Base-by-base conservation (phyloP, 257 asterid species). In the Solanum commersonii region DNA sequence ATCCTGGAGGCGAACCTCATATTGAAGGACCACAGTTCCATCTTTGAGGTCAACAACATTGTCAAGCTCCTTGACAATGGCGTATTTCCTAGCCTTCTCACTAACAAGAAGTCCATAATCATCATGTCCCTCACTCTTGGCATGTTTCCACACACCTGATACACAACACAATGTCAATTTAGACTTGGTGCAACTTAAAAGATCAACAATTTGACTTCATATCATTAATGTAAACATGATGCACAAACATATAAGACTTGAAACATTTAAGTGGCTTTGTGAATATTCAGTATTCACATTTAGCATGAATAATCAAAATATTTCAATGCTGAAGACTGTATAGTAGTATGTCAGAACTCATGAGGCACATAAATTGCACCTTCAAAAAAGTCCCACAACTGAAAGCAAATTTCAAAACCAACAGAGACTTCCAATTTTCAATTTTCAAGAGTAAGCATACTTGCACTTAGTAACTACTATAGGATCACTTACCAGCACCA, bases 61-160 rank as follows among this genome's bases (percentile, higher is more conserved):
- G 34, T 94, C 98, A 42, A 97, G 94, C 87, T 89, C 95, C 95
- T 95, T 97, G 18, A 95, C 98, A 84, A 97, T 96, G n/a, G 98
- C 99, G 65, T 96, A 91, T 72, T 97, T 97, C 93, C 93, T 91
- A 31, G 99, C 99, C 90, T 92, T 92, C 89, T 96, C 98, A 33
- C 95, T 92, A 34, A 97, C 99, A 87, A 97, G 96, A 92, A 97
- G 99, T 34, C 99, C 99, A 89, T 91, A 89, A 90, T 97, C 99
- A 25, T 96, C 99, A 87, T 96, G 99, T 25, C 99, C 99, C 86
- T 94, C 97, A 46, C 99, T 96, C 95, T 96, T 96, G 23, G 78
- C 91, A 87, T 93, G 99, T 87, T 97, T 97, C 99, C 99, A 97
- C 76, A 91, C 96, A 77, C 99, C 99, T 97, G 87, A 38, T n/a